phyloP scores from a whole-genome alignment of 2,329 filamentous ascomycete genomes.

The Penicillium sp. region DNA sequence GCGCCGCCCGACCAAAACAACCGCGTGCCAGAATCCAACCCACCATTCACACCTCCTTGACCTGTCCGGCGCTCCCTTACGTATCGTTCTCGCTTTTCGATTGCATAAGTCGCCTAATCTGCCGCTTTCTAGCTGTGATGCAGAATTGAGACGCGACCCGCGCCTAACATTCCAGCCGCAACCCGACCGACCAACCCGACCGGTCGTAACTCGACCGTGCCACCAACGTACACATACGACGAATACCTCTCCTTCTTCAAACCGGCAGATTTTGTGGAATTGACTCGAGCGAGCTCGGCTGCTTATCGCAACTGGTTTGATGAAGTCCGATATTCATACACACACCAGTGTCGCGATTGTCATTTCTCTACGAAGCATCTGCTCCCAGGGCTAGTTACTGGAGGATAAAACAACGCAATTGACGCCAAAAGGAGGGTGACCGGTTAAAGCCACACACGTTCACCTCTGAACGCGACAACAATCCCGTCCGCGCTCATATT shows the following conservation, averaged over 20 bases:
- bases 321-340: not conserved
- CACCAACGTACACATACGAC: constrained; percentile 6
- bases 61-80: constrained; percentile 22
- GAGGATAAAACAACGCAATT: not conserved
- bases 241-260: not conserved
- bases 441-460: constrained; percentile 21
- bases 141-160: constrained; percentile 7
- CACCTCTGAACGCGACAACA: constrained; percentile 26
- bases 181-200: constrained; percentile 1
- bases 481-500: constrained; percentile 27
- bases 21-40: constrained; percentile 34
- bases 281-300: not conserved
- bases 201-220: not conserved
- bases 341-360: not conserved
- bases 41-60: constrained; percentile 12
- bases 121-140: not conserved
- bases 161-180: constrained; percentile 9
- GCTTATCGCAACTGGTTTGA: not conserved
- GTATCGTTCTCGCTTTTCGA: constrained; percentile 6
- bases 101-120: constrained; percentile 2
- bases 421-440: not conserved
- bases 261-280: not conserved
- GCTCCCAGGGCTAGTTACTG: not conserved
- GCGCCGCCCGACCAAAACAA: constrained; percentile 43
- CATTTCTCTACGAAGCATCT: constrained; percentile 1